Evolutionary conservation across 768 basidiomycete species (phyloP).

Genomic region (Boletus tylopilopsis): DNA sequence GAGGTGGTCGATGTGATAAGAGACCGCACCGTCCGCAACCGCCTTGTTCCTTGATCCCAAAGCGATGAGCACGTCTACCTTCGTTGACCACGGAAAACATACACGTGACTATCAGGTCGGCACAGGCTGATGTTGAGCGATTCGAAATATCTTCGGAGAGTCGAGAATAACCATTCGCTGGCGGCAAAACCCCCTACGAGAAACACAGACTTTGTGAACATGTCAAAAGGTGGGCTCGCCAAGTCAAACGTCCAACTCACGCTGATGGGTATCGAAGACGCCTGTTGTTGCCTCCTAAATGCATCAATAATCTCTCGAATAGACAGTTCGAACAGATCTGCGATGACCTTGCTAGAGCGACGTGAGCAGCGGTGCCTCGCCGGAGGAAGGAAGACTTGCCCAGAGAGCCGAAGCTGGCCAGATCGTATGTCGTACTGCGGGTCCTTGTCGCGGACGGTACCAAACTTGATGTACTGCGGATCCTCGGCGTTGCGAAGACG

Average conservation of each 20-base stretch:
- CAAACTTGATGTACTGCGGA: slow-evolving; percentile 40
- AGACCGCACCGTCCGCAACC: slow-evolving; percentile 50
- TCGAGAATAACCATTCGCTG: slow-evolving; percentile 45
- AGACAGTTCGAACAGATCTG: slow-evolving; percentile 42
- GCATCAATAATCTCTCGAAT: slow-evolving; percentile 35
- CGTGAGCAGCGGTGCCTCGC: neutral
- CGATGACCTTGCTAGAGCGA: slow-evolving; percentile 34
- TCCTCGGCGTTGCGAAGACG: slow-evolving; percentile 40
- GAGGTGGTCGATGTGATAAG: slow-evolving; percentile 43
- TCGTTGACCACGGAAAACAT: slow-evolving; percentile 24
- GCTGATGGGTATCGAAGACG: slow-evolving; percentile 30
- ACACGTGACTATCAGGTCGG: slow-evolving; percentile 55
- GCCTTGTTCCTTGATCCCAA: slow-evolving; percentile 39
- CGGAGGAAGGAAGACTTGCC: slow-evolving; percentile 22
- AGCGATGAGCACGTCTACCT: slow-evolving; percentile 19
- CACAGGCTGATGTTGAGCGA: slow-evolving; percentile 39
- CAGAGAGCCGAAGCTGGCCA: slow-evolving; percentile 38
- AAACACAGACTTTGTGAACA: slow-evolving; percentile 35
- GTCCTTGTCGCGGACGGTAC: slow-evolving; percentile 38
- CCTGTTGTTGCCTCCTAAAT: slow-evolving; percentile 31
- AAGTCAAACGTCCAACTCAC: slow-evolving; percentile 19
- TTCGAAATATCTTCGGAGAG: slow-evolving; percentile 38
- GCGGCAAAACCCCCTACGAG: slow-evolving; percentile 55
- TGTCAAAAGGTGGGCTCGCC: neutral
- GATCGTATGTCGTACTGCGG: slow-evolving; percentile 35